Evolutionary conservation across 306 rosid genomes (phyloP), one percentile per base, ranked within the genome.

Genomic region (Trichosanthes cucumerina): DNA sequence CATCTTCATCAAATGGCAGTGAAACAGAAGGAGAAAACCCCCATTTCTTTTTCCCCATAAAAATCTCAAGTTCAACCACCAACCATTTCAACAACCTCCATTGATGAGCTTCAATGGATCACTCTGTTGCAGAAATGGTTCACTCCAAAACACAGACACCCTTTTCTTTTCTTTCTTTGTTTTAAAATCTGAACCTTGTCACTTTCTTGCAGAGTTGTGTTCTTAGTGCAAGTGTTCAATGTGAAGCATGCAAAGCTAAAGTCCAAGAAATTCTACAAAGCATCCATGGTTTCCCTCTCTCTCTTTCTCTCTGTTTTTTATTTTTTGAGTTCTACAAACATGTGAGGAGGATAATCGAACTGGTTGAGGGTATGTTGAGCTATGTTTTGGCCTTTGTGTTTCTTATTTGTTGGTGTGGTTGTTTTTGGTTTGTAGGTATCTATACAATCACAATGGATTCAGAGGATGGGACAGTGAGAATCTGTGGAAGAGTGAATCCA

Each of bases 401-500:
- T 21, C 24, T 68, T 15, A 28, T 19, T 43, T 71, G 19, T 80
- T n/a, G 23, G 24, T n/a, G n/a, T n/a, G n/a, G n/a, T n/a, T n/a
- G n/a, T 43, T 4, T 24, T 71, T 34, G 15, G 13, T 44, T 56
- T 21, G 50, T 78, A 84, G 88, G 88, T 0, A 69, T 41, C 5
- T 82, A 86, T 53, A 44, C 76, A 64, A 68, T 88, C 33, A 33
- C 79, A 36, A 60, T 84, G 71, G 85, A 86, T 81, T 78, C 81
- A 28, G 86, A 84, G 7, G 44, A 78, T 77, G 84, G 80, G 49
- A 79, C 60, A 16, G 81, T 88, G 54, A 84, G 62, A 84, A 77
- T 86, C 46, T 72, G 50, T 0, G 88, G 88, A 2, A 86, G 70
- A 79, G 88, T 82, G 58, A 86, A 83, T 68, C 87, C 88, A 78